Percentiles rank a stretch among this genome's conserved stretches.
Conservation (phyloP, 2,329 filamentous ascomycete species). For the Verticillium dahliae region DNA sequence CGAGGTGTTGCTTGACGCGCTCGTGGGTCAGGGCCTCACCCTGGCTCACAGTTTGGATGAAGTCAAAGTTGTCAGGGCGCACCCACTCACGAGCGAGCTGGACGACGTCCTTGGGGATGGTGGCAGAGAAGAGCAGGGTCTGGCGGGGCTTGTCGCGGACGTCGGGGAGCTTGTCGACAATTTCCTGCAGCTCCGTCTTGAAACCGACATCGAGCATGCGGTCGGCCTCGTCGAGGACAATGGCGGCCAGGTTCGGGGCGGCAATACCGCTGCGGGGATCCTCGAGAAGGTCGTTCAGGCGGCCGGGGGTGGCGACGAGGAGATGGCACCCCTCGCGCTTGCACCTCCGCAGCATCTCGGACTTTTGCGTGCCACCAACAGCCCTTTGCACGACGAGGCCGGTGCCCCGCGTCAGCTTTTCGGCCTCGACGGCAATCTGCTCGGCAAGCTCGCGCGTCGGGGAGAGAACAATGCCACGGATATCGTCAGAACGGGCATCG, state of each 20-base stretch:
- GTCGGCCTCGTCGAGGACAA: constrained; percentile 96
- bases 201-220: constrained; percentile 97
- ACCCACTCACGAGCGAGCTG: constrained; percentile 71
- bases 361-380: constrained; percentile 88
- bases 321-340: constrained; percentile 76
- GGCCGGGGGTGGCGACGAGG: constrained; percentile 83
- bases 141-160: constrained; percentile 63
- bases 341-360: constrained; percentile 58
- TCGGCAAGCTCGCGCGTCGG: constrained; percentile 76
- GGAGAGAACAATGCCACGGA: constrained; percentile 67
- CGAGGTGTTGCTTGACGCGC: constrained; percentile 72
- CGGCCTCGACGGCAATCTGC: constrained; percentile 76
- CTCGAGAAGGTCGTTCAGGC: constrained; percentile 72
- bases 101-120: constrained; percentile 79
- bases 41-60: constrained; percentile 78
- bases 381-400: constrained; percentile 65
- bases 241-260: constrained; percentile 78
- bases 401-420: constrained; percentile 57
- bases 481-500: constrained; percentile 43
- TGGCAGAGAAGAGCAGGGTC: constrained; percentile 93
- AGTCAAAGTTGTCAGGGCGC: constrained; percentile 73
- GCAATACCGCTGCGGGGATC: constrained; percentile 57
- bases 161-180: constrained; percentile 57
- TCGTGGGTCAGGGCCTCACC: constrained; percentile 83
- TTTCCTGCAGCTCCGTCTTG: constrained; percentile 55